Evolutionary conservation across 2,329 filamentous ascomycete species (phyloP), one percentile per base, ranked within the genome.

Genomic region (Acrocalymma vagum): DNA sequence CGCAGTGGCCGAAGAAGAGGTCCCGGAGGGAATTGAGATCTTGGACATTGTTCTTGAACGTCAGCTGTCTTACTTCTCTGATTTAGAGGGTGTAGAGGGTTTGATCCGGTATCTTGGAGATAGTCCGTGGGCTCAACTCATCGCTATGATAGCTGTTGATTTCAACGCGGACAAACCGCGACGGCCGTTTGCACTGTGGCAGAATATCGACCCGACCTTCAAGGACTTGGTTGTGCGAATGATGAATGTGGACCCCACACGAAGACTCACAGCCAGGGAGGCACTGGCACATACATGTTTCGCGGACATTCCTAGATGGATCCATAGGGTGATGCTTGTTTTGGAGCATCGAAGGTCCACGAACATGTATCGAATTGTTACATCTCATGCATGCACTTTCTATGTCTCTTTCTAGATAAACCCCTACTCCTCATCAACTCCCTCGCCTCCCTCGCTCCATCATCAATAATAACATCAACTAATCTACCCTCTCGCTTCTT

Each of bases 31-130:
- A 55, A 51, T 63, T 20, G 70, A 72, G 27, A 62, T 61, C n/a
- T 59, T 72, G 29, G 65, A 64, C 28, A 60, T 71, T 48, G 70
- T 78, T 23, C 54, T 78, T 25, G 67, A 73, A 46, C 70, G 72
- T 15, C 75, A 78, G 47, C 67, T 78, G 10, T 79, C 74, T 3
- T 75, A 73, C 50, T 78, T 78, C 55, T 69, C 68, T 27, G 70
- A 78, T 46, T 59, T 63, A 57, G 58, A 74, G 4, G 66, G 69
- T 25, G 63, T 77, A 25, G 60, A 67, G 23, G 69, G 62, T 14
- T 63, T 78, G 39, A 50, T 78, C 24, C 60, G 67, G 31, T 69
- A 73, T 52, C 65, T 78, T 29, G 41, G 41, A 23, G 39, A 49
- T 21, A 51, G 72, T 46, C 71, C 69, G 13, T 76, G 68, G 67